Evolutionary conservation across 495 filamentous ascomycete species (phyloP), one percentile per base, ranked within the genome.

Genomic region (Xylaria acuta): DNA sequence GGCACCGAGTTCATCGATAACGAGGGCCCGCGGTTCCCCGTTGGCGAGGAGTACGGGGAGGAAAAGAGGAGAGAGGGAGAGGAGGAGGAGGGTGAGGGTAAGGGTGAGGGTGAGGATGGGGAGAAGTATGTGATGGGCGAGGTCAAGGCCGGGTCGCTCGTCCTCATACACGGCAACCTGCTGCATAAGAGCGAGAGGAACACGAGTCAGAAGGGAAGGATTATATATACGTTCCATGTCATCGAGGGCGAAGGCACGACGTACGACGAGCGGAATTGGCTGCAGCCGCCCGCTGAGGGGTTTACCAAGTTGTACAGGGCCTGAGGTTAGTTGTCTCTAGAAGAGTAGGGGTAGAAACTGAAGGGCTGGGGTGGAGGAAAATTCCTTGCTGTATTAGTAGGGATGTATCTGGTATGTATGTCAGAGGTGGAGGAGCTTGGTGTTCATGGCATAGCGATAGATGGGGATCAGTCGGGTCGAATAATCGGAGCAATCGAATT

Each of bases 171-270:
- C 85, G 96, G 96, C 22, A 98, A 99, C 84, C 82, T 98, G 56
- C 75, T 99, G 81, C 96, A 99, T 79, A 96, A 97, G 88, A 98
- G 96, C 80, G 94, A 97, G 87, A 92, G 86, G 87, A 99, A 99
- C 75, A 80, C 87, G 43, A 97, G 96, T 76, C 80, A 84, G 69
- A 92, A 91, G 82, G 95, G 94, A 69, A 88, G 96, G 76, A 97
- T 94, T 79, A 97, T 97, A 32, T 99, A 99, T 82, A 99, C 97
- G 0, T 99, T 98, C 76, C 96, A 99, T 84, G 88, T 97, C 51
- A 98, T 98, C 78, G 96, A 98, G 81, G 93, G 93, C 0, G 90
- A 92, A 63, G 88, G 91, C 51, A 79, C 78, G 14, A 82, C 82
- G 49, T 99, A 97, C 81, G 97, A 98, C 83, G 86, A 86, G 82